Evolutionary conservation across 2,329 filamentous ascomycete species (phyloP).

Genomic region (Tolypocladium tundrense): DNA sequence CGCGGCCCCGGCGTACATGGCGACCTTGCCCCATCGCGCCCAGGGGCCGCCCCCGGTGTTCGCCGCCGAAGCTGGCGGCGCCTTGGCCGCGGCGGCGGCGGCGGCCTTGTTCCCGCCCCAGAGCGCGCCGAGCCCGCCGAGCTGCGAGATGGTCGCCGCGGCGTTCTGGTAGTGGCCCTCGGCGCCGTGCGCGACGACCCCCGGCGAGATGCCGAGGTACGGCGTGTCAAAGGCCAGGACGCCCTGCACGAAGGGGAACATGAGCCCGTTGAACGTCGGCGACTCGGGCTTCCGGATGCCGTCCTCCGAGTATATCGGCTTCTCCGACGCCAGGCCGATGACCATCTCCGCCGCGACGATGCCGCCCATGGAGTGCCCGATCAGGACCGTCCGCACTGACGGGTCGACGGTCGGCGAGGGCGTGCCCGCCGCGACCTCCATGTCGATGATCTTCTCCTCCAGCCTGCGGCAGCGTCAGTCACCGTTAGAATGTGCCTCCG

Average conservation of each 20-base stretch:
- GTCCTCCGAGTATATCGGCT: slow-evolving; percentile 39
- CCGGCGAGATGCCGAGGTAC: slow-evolving; percentile 71
- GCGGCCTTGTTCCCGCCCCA: slow-evolving; percentile 37
- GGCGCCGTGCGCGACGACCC: slow-evolving; percentile 75
- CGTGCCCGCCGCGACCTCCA: slow-evolving; percentile 75
- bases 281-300: slow-evolving; percentile 25
- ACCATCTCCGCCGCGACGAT: slow-evolving; percentile 89
- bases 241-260: slow-evolving; percentile 90
- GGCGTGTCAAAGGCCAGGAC: slow-evolving; percentile 92
- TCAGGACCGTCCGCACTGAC: slow-evolving; percentile 68
- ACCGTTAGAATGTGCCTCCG: not conserved
- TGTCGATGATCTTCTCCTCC: slow-evolving; percentile 83
- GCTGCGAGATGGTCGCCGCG: slow-evolving; percentile 57
- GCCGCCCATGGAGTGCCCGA: slow-evolving; percentile 87
- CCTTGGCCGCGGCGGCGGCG: slow-evolving; percentile 5
- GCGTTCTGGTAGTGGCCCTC: slow-evolving; percentile 72
- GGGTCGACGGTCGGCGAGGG: slow-evolving; percentile 79
- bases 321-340: slow-evolving; percentile 55
- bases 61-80: slow-evolving; percentile 2
- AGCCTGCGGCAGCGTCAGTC: slow-evolving; percentile 43
- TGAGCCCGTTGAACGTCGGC: slow-evolving; percentile 48
- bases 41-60: slow-evolving; percentile 33
- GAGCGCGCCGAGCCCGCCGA: slow-evolving; percentile 56
- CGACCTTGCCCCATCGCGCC: slow-evolving; percentile 76
- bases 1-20: slow-evolving; percentile 76